phyloP scores from a whole-genome alignment of 495 filamentous ascomycete species.

The Aspergillus wentii region DNA sequence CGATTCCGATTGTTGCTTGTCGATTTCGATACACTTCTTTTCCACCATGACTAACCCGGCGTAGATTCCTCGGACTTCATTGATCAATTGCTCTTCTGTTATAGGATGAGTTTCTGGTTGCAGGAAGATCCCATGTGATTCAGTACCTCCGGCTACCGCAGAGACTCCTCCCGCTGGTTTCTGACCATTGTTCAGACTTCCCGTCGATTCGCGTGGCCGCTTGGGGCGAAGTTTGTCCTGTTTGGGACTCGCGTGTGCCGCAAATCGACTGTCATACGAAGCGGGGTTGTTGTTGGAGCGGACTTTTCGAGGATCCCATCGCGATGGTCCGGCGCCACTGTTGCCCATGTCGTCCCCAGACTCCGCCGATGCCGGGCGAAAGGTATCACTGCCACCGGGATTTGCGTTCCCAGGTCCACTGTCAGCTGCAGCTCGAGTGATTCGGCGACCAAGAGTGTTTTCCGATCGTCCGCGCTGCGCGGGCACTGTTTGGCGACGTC shows the following conservation, averaged over 20 bases:
- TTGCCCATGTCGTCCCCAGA: slow-evolving; percentile 4
- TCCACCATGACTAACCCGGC: slow-evolving; percentile 74
- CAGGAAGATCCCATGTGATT: slow-evolving; percentile 42
- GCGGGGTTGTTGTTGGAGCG: slow-evolving; percentile 9
- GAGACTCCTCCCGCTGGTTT: slow-evolving; percentile 6
- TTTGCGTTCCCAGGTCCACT: slow-evolving; percentile 7
- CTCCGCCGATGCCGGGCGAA: slow-evolving; percentile 5
- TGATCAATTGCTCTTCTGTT: slow-evolving; percentile 67
- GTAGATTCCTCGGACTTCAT: slow-evolving; percentile 70
- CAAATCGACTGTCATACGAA: slow-evolving; percentile 6
- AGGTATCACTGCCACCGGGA: slow-evolving; percentile 6
- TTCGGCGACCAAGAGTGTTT: slow-evolving; percentile 4
- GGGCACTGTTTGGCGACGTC: slow-evolving; percentile 7
- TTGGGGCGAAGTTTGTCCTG: slow-evolving; percentile 3
- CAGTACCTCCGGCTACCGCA: slow-evolving; percentile 17
- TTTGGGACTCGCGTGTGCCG: slow-evolving; percentile 4
- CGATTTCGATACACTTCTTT: slow-evolving; percentile 69
- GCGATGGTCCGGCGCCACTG: slow-evolving; percentile 3
- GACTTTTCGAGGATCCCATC: slow-evolving; percentile 1
- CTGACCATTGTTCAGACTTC: slow-evolving; percentile 12
- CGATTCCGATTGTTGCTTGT: slow-evolving; percentile 50
- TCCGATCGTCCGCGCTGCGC: slow-evolving; percentile 8
- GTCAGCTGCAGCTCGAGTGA: slow-evolving; percentile 8
- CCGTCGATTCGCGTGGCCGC: slow-evolving; percentile 6
- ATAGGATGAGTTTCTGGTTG: slow-evolving; percentile 65